A percentile compares a stretch with the other conserved stretches of the same genome.
phyloP scores from a whole-genome alignment of 2,329 filamentous ascomycete genomes.

The Penicillium rolfsii region DNA sequence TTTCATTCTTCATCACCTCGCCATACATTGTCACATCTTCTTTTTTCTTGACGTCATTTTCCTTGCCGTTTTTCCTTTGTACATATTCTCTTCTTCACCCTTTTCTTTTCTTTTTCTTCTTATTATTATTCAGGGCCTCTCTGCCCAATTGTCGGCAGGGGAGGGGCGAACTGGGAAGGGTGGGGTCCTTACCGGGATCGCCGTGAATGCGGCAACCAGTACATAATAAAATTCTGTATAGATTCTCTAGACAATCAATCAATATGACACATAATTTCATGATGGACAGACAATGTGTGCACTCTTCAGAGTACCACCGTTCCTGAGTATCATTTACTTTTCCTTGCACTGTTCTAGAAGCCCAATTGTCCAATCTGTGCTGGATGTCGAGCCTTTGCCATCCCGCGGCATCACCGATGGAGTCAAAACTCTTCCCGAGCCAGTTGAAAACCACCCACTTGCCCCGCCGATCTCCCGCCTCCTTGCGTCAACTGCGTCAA shows the following conservation, averaged over 20 bases:
- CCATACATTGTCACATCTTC: not conserved
- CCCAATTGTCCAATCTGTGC: not conserved
- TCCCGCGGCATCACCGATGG: constrained; percentile 6
- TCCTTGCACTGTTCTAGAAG: too few species aligned
- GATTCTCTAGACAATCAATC: not conserved
- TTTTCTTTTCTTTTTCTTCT: not conserved
- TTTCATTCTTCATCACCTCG: constrained; percentile 4
- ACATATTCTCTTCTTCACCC: constrained; percentile 20
- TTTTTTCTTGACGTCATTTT: not conserved
- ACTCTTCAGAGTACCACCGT: not conserved
- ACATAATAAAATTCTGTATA: not conserved
- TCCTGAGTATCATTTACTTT: not conserved
- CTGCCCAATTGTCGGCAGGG: not conserved
- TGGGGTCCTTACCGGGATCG: constrained; percentile 1
- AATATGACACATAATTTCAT: too few species aligned
- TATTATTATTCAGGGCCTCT: not conserved
- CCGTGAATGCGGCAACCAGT: not conserved
- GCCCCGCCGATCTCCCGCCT: constrained; percentile 27
- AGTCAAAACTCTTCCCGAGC: constrained; percentile 3
- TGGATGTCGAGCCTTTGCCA: not conserved
- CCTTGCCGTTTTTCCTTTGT: constrained; percentile 7
- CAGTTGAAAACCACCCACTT: constrained; percentile 5
- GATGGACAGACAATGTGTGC: too few species aligned
- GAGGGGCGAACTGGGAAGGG: not conserved
- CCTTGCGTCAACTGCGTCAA: constrained; percentile 21